These are phyloP conservation scores for Argentina anserina DNA, from an alignment of 306 rosid species.

Conservation along the genomic window DNA sequence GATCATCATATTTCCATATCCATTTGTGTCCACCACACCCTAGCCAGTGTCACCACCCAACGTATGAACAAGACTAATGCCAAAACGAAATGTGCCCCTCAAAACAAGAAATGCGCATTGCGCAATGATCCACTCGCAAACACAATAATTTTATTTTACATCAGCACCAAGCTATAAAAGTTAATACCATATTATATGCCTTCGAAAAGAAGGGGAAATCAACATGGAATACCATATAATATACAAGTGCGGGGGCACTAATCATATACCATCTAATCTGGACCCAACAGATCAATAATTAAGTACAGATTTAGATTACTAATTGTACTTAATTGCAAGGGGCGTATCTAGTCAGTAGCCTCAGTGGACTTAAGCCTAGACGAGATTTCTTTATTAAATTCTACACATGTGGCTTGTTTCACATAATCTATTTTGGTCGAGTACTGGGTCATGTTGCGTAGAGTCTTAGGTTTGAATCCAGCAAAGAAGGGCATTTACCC, in stretches of 20 bases:
- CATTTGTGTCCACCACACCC: slow-evolving; percentile 3
- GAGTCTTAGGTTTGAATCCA: too few species aligned
- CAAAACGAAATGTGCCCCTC: background rate
- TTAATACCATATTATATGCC: background rate
- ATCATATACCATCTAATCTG: background rate
- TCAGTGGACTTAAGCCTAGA: too few species aligned
- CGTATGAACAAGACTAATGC: background rate
- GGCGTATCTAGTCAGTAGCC: too few species aligned
- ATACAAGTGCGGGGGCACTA: background rate
- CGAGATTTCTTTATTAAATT: too few species aligned
- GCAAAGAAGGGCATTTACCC: too few species aligned
- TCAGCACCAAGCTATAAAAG: background rate
- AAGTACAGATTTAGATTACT: background rate
- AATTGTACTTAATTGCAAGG: background rate
- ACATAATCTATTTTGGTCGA: too few species aligned
- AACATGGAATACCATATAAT: background rate
- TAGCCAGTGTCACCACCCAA: slow-evolving; percentile 10
- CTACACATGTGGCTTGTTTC: too few species aligned
- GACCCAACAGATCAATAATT: slow-evolving; percentile 4
- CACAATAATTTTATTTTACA: background rate
- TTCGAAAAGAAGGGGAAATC: background rate
- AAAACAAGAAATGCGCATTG: slow-evolving; percentile 4
- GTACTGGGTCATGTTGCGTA: too few species aligned
- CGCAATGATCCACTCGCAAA: slow-evolving; percentile 19
- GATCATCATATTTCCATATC: slow-evolving; percentile 8